A percentile compares a stretch with the other conserved stretches of the same genome.
These are phyloP conservation scores for Blastobotrys robertii DNA, from an alignment of 805 yeast species.

Conservation along the genomic window DNA sequence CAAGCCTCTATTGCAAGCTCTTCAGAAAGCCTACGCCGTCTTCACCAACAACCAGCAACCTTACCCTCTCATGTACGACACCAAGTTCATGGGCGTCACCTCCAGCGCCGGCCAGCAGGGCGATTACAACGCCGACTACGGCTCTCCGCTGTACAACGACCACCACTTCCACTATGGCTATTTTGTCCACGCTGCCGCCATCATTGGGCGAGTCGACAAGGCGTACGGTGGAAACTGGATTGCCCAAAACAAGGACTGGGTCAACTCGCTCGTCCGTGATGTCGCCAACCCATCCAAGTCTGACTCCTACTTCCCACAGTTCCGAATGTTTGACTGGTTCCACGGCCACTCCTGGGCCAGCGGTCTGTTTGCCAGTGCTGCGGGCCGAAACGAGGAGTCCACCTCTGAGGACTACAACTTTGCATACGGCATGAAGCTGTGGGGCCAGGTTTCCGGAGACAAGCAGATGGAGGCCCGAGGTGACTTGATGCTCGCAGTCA, in stretches of 20 bases:
- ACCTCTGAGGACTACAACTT: conserved; percentile 66
- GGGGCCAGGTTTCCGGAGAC: conserved; percentile 58
- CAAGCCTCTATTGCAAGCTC: conserved; percentile 38
- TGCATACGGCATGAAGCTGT: conserved; percentile 60
- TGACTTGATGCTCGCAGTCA: conserved; percentile 49
- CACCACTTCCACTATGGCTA: conserved; percentile 89
- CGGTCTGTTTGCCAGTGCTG: conserved; percentile 54
- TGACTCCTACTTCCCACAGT: conserved; percentile 54
- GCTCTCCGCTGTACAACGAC: conserved; percentile 68
- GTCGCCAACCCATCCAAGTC: conserved; percentile 50
- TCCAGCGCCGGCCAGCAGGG: conserved; percentile 24
- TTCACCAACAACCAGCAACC: conserved; percentile 63
- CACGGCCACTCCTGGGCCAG: conserved; percentile 75
- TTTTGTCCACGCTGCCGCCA: conserved; percentile 72
- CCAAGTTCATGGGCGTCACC: conserved; percentile 40
- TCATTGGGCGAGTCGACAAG: conserved; percentile 54
- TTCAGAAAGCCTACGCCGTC: conserved; percentile 59
- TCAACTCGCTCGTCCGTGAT: conserved; percentile 54
- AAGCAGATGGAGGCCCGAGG: conserved; percentile 46
- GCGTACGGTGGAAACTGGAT: conserved; percentile 45
- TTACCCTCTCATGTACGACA: conserved; percentile 70
- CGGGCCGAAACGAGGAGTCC: conserved; percentile 67
- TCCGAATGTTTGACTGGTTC: conserved; percentile 62
- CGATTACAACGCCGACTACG: conserved; percentile 52
- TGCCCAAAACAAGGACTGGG: conserved; percentile 41